These are phyloP conservation scores for Osmanthus fragrans DNA, from an alignment of 257 asterid genomes.

Conservation along the genomic window DNA sequence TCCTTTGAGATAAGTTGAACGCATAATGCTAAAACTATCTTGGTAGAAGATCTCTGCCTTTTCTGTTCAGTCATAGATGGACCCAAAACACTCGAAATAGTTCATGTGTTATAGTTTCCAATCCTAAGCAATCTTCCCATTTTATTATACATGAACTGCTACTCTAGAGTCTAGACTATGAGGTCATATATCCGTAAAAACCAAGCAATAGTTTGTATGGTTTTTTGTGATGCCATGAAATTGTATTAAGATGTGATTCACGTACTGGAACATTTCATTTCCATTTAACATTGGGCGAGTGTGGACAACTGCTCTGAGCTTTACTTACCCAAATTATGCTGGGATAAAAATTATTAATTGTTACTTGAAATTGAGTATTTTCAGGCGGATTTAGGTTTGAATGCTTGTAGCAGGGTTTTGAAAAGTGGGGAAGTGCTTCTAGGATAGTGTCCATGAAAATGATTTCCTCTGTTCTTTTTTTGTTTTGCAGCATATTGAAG, in stretches of 20 bases:
- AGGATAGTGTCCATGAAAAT: neutral
- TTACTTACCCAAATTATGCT: neutral
- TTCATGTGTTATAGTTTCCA: neutral
- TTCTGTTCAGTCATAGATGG: neutral
- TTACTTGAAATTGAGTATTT: neutral
- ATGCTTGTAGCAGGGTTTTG: conserved; percentile 21
- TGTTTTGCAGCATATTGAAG: conserved; percentile 84
- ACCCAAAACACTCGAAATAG: neutral
- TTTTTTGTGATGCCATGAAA: neutral
- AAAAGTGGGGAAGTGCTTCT: neutral
- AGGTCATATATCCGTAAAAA: neutral
- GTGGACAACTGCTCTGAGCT: neutral
- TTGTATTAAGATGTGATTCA: neutral
- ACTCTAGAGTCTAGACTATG: neutral
- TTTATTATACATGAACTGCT: neutral
- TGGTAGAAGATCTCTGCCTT: neutral
- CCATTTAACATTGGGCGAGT: conserved; percentile 3
- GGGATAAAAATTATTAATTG: neutral
- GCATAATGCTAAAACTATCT: neutral
- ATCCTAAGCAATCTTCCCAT: neutral
- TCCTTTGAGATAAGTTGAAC: neutral
- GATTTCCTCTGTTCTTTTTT: neutral
- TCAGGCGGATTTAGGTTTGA: conserved; percentile 1
- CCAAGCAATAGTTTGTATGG: neutral
- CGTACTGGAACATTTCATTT: neutral